Base-by-base conservation (phyloP, 805 yeast genomes). In the Debaryomyces castellii region DNA sequence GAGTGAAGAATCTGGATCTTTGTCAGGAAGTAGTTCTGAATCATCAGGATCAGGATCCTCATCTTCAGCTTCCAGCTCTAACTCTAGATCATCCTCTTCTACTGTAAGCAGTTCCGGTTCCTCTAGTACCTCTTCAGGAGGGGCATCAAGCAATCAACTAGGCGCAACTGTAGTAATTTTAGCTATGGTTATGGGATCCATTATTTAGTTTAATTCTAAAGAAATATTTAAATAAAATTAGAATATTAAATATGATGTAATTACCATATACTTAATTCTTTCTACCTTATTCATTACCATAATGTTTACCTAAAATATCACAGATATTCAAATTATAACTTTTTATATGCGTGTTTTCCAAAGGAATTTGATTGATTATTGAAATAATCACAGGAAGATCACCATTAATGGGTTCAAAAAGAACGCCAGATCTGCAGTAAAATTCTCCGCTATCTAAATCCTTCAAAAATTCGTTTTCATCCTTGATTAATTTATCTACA, bases 371-470 rank as follows among this genome's bases (percentile, higher is more conserved):
- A 39, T 39, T 44, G 5, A 54, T 49, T 12, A 54, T 36, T 16
- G 57, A 48, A 17, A 51, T 43, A 10, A 56, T 52, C 14, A 56
- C 59, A 27, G 59, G 59, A 25, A 51, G 41, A 17, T 40, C 40
- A 4, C 47, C 42, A 12, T 32, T 30, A 8, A 4, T 21, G 17
- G 45, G 28, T 3, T 22, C 12, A 24, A 37, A 25, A 4, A 54
- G 22, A 8, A 52, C 36, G 4, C 51, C 46, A 14, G 55, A 50
- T 18, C 24, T 27, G 32, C 54, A 53, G 32, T 38, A 32, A 25
- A 55, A 48, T 7, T 21, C 25, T 10, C 27, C 16, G 25, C 43
- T 34, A 3, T 28, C 14, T n/a, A 53, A 39, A 6, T 17, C 3
- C 35, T 36, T 18, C 14, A 44, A 16, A 28, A 47, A 48, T 30